Base-by-base conservation (phyloP, 495 filamentous ascomycete species). In the Aspergillus wentii region DNA sequence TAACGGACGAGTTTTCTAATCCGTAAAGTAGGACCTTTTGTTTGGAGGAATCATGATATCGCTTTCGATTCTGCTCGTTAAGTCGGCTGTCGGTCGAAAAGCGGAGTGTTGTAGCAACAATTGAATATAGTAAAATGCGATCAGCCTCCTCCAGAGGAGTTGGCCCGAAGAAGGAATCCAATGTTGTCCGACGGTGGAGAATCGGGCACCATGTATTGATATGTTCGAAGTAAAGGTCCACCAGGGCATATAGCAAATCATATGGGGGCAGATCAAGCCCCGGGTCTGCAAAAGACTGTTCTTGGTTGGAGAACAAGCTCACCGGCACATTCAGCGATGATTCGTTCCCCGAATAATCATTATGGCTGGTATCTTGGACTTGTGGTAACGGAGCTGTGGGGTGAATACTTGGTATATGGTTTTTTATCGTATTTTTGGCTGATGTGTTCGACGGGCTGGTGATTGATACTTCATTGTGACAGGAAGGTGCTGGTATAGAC, bases 171-270 rank as follows among this genome's bases (percentile, higher is more conserved):
- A 94, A 72, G 5, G 81, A 76, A 49, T 94, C 85, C 6, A 94
- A 57, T 0, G 85, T 89, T 1, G 82, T 78, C 44, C 83, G 77
- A 3, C 86, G 78, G 58, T 94, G 86, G 13, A 95, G 68, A 15
- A 95, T 91, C 0, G 88, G 88, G 61, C 86, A 94, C 82, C 86
- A 94, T 0, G 86, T 84, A 54, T 94, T 90, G 54, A 95, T 78
- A 44, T 92, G 85, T 47, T 91, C 85, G 57, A 95, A 95, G 57
- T 90, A 95, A 2, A 94, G 68, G 51, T 94, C 86, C 5, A 85
- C 83, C 17, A 94, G 62, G 2, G 83, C 79, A 45, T 87, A 92
- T 5, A 94, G 61, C 14, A 94, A 57, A 57, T 91, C 86, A 42
- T 94, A 90, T 5, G 88, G 87, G 1, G 88, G 88, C 13, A 94